Conservation (phyloP, 345 rosid species). For the Leavenworthia alabamica region DNA sequence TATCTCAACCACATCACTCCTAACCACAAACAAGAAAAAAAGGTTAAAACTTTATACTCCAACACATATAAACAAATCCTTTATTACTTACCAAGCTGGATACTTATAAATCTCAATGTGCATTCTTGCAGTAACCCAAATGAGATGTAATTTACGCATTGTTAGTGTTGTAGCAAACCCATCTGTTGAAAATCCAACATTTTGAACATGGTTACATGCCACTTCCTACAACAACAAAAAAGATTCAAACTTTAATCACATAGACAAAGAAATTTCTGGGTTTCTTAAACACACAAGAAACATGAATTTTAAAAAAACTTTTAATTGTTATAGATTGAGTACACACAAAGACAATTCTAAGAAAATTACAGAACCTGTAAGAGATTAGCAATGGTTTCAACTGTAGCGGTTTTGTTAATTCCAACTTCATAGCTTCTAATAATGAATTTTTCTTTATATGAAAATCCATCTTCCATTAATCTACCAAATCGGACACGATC, state of each 20-base stretch:
- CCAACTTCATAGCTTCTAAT: conserved; percentile 90
- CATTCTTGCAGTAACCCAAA: conserved; percentile 98
- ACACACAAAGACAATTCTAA: too few relatives aligned
- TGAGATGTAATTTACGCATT: conserved; percentile 91
- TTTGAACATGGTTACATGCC: conserved; percentile 89
- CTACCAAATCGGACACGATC: conserved; percentile 74
- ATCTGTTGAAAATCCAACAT: conserved; percentile 92
- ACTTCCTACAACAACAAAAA: too few relatives aligned
- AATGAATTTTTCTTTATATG: conserved; percentile 81
- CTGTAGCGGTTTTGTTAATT: conserved; percentile 86
- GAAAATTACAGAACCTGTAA: too few relatives aligned
- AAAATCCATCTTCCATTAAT: conserved; percentile 65
- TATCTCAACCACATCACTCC: conserved; percentile 95
- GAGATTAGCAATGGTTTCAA: conserved; percentile 89
- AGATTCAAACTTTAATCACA: too few relatives aligned
- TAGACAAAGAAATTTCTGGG: too few relatives aligned
- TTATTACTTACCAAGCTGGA: conserved; percentile 96
- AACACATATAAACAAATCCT: conserved; percentile 1
- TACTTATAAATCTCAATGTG: conserved; percentile 89
- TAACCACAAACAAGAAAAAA: conserved; percentile 21
- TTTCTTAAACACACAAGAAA: too few relatives aligned
- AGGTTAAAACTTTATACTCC: background rate
- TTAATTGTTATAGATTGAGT: too few relatives aligned
- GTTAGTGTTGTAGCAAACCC: conserved; percentile 83
- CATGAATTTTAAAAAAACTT: too few relatives aligned